Conservation (phyloP, 352 stramenopile species). For the Elongisporangium prolatum region DNA sequence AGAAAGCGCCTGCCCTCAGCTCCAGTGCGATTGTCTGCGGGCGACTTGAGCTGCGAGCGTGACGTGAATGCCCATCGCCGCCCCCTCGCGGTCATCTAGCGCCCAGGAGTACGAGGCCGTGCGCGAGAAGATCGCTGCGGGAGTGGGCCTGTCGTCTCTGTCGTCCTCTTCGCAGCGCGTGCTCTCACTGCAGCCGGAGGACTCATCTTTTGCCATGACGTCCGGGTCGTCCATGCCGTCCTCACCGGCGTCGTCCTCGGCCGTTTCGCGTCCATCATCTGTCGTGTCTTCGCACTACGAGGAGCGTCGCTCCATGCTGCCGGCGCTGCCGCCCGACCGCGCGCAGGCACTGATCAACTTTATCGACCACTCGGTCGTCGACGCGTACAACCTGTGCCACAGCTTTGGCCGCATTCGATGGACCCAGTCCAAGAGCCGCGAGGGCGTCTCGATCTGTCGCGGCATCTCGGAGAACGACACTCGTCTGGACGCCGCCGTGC, state of each 20-base stretch:
- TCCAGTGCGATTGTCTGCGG: not conserved
- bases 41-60: not conserved
- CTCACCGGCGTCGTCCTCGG: conserved; percentile 1
- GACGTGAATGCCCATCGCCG: not conserved
- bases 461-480: conserved; percentile 56
- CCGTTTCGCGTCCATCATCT: not conserved
- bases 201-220: not conserved
- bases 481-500: conserved; percentile 61
- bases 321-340: conserved; percentile 31
- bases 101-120: not conserved
- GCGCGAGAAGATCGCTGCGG: not conserved
- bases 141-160: not conserved
- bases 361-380: conserved; percentile 72
- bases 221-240: not conserved
- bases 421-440: conserved; percentile 55
- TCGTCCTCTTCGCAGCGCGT: conserved; percentile 2
- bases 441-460: conserved; percentile 68
- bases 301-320: conserved; percentile 13
- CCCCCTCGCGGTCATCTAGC: not conserved
- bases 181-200: not conserved
- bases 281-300: not conserved
- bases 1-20: not conserved
- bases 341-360: conserved; percentile 56
- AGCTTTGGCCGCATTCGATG: conserved; percentile 72
- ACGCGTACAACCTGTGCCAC: conserved; percentile 78